Base-by-base conservation (phyloP, 768 basidiomycete genomes). In the Serendipita vermifera region DNA sequence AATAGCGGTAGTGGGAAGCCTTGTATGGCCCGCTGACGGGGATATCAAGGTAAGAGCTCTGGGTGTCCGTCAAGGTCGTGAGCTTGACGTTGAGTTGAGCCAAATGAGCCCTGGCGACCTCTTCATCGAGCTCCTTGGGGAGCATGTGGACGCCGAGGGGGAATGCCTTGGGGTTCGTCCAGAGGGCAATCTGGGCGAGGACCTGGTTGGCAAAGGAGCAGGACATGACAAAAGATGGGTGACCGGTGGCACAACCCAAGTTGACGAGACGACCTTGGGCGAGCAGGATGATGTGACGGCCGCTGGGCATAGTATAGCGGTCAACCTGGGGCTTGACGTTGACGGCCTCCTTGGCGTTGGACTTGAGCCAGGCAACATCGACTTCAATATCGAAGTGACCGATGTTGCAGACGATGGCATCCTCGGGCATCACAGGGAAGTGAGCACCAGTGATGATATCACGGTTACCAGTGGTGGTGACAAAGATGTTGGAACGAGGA, bases 291-390 rank as follows among this genome's bases (percentile, higher is more conserved):
- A 99, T 73, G 76, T 98, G 96, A 58, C 91, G 87, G 57, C 93
- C 94, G 56, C 74, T 81, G 55, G 82, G 64, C 87, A 91, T 91
- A 65, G 90, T 96, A 79, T 74, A 98, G 60, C 96, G 87, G 73
- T 99, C 96, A 48, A 99, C 96, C 74, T 99, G 96, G 62, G 96
- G 96, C 77, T 99, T 99, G 73, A 99, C 76, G 75, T 98, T 97
- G 66, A 83, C 76, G 59, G 71, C 79, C 40, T 80, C 75, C 66
- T 76, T 81, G 57, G 96, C 92, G 68, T 92, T 92, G 58, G 79
- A 75, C 81, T 98, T 98, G 69, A 99, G 76, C 94, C 94, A 98
- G 24, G 92, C 91, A 60, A 98, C 92, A 65, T 98, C 96, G 58
- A 99, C 92, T 71, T 76, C 73, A 53, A 73, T 70, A 63, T 74